phyloP scores from a whole-genome alignment of 306 rosid genomes.

The Alnus glutinosa region DNA sequence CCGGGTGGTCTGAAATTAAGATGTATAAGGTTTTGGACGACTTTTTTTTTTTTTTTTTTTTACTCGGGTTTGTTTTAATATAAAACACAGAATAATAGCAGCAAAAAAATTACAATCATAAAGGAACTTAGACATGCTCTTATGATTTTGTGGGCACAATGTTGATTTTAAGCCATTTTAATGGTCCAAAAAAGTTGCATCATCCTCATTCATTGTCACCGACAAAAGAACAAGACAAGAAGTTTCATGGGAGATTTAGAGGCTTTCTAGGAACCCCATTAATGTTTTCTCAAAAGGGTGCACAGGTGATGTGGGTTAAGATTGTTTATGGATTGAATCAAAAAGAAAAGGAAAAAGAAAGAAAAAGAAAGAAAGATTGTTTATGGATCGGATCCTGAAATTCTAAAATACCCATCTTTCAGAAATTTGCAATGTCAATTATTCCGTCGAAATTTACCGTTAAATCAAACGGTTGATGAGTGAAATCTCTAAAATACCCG shows the following conservation, averaged over 20 bases:
- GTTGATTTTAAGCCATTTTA: background rate
- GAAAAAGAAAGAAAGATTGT: background rate
- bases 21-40: too few relatives aligned
- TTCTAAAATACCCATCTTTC: too few relatives aligned
- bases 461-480: too few relatives aligned
- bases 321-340: background rate
- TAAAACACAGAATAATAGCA: background rate
- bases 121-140: background rate
- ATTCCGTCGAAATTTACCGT: too few relatives aligned
- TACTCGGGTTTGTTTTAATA: background rate
- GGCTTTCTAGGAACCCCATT: background rate
- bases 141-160: background rate
- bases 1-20: too few relatives aligned
- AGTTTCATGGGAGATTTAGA: background rate
- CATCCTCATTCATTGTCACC: background rate
- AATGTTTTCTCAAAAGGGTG: background rate
- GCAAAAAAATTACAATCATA: background rate
- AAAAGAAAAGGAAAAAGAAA: too few relatives aligned
- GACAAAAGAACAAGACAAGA: background rate
- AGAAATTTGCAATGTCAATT: too few relatives aligned
- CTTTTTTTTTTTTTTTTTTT: too few relatives aligned
- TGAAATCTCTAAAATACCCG: too few relatives aligned
- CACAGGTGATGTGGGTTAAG: background rate
- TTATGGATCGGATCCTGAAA: too few relatives aligned
- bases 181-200: background rate